A percentile compares a stretch with the other conserved stretches of the same genome.
Conservation (phyloP, 495 filamentous ascomycete species). For the Neurospora intermedia region DNA sequence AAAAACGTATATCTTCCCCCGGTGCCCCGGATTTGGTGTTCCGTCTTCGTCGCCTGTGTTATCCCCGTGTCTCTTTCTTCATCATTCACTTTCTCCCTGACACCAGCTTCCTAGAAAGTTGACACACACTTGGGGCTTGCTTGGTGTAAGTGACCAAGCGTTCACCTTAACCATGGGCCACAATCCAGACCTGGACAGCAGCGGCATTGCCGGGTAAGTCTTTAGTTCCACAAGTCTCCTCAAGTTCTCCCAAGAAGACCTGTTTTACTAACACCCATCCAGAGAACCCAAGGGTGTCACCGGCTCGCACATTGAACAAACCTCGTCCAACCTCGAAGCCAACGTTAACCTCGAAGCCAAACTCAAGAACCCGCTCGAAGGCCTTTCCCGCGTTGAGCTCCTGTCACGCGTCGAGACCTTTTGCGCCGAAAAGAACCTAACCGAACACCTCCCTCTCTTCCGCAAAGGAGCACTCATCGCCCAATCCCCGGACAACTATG, state of each 20-base stretch:
- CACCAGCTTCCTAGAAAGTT: neutral
- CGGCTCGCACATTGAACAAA: conserved; percentile 25
- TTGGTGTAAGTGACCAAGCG: neutral
- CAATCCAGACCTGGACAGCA: neutral
- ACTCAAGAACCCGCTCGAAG: conserved; percentile 48
- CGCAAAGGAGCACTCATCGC: conserved; percentile 57
- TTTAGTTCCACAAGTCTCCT: neutral
- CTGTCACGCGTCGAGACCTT: conserved; percentile 46
- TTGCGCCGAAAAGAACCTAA: conserved; percentile 39
- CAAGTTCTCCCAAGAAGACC: neutral
- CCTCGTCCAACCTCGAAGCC: conserved; percentile 27
- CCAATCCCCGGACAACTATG: conserved; percentile 44
- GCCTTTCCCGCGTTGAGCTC: conserved; percentile 41
- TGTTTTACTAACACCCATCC: neutral
- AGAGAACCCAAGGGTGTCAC: conserved; percentile 21
- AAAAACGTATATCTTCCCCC: neutral
- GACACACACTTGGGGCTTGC: neutral
- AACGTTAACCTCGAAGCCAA: conserved; percentile 37
- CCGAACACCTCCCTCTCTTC: conserved; percentile 39
- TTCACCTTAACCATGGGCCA: neutral
- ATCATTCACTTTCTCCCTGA: neutral
- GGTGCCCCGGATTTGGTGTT: neutral
- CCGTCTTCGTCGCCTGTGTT: neutral
- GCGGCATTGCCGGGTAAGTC: neutral
- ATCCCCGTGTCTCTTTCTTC: neutral